Conservation (phyloP, 257 asterid species). For the Nyctanthes arbortristis region DNA sequence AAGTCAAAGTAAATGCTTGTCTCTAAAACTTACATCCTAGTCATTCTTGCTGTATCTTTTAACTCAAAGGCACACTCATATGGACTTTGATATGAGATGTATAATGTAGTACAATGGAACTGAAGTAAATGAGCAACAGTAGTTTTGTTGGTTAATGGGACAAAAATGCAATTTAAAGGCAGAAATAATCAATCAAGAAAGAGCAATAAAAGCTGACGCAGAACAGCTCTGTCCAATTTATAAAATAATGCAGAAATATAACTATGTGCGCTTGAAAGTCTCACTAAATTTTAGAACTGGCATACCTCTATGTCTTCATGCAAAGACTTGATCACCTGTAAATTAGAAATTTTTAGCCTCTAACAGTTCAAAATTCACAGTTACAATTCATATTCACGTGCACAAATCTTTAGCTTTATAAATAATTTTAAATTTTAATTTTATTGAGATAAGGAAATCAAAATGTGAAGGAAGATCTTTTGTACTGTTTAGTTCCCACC, state of each 20-base stretch:
- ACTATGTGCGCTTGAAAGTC: not conserved
- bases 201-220: not conserved
- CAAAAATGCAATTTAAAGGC: not conserved
- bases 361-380: constrained; percentile 16
- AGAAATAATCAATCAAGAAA: not conserved
- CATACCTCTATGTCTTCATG: constrained; percentile 66
- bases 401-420: not conserved
- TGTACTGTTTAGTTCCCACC: not conserved
- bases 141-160: not conserved
- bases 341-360: constrained; percentile 6
- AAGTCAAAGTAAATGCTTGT: not conserved
- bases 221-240: not conserved
- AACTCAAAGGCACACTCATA: not conserved
- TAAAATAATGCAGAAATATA: not conserved
- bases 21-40: not conserved
- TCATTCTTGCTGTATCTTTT: not conserved
- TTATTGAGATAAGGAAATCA: not conserved
- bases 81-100: not conserved
- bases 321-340: constrained; percentile 61
- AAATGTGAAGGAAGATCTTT: not conserved
- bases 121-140: not conserved
- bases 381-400: not conserved
- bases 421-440: not conserved
- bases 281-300: constrained; percentile 7
- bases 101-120: not conserved